A percentile compares a stretch with the other conserved stretches of the same genome.
phyloP scores from a whole-genome alignment of 768 basidiomycete genomes.

The Suillus sp. region DNA sequence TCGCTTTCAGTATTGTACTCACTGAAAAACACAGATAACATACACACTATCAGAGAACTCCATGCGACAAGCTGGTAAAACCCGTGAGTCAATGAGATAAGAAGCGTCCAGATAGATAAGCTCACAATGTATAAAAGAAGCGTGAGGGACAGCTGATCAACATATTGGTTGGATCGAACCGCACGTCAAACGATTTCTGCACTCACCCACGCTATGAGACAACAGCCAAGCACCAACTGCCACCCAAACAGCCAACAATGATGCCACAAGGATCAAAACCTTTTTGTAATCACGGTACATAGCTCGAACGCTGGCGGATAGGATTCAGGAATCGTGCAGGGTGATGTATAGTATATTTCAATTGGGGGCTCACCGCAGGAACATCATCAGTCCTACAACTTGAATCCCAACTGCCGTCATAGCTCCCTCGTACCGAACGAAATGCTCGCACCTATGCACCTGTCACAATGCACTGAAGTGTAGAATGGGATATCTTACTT shows the following conservation, averaged over 20 bases:
- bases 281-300: constrained; percentile 18
- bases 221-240: constrained; percentile 57
- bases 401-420: constrained; percentile 45
- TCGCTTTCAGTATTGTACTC: background rate
- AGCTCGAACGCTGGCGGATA: constrained; percentile 20
- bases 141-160: constrained; percentile 19
- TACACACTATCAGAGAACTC: constrained; percentile 34
- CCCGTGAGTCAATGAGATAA: constrained; percentile 8
- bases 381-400: constrained; percentile 45
- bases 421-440: constrained; percentile 52
- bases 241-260: constrained; percentile 45
- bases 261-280: constrained; percentile 18
- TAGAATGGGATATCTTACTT: constrained; percentile 12
- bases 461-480: constrained; percentile 5
- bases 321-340: background rate
- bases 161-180: constrained; percentile 7
- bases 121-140: constrained; percentile 16
- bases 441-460: constrained; percentile 42
- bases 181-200: background rate
- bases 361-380: constrained; percentile 38
- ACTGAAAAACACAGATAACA: background rate
- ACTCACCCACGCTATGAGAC: constrained; percentile 50
- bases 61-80: constrained; percentile 42
- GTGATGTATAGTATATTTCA: background rate
- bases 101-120: constrained; percentile 25